Evolutionary conservation across 2,329 filamentous ascomycete genomes (phyloP), one percentile per base, ranked within the genome.

Genomic region (Hymenoscyphus albidus): DNA sequence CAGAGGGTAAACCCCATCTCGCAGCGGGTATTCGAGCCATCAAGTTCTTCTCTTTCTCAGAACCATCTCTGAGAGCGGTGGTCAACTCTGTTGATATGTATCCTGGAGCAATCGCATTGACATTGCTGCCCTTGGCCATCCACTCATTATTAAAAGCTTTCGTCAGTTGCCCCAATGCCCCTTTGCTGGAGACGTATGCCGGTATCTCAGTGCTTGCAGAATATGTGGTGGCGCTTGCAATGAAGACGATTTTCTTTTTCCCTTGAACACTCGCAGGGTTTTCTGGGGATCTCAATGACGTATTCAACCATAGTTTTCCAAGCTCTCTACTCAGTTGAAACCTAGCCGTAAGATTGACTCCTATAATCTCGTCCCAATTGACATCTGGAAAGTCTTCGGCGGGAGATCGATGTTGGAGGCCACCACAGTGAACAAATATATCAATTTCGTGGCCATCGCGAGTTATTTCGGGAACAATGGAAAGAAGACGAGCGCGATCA

Each of bases 11-110:
- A 0, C 91, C 92, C 91, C 92, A 96, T 70, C 91, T 80, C 0
- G 88, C 91, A 0, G 90, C 90, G 0, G 92, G 92, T 70, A 96
- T 96, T 62, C 92, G 80, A 22, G 84, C 85, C 71, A 90, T 81
- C 70, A 96, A 95, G 69, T 87, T 87, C 66, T 82, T 83, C 62
- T 89, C 83, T 48, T 91, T 81, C 70, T 84, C 84, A 72, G 84
- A 76, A 75, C 96, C 87, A 63, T 88, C 84, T 42, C 94, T 85
- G 73, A 96, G 77, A 2, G 91, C 91, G 69, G 82, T 83, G 75
- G 96, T 96, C 92, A 96, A 96, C 64, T 96, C 92, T 16, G 92
- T 96, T 56, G 85, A 89, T 71, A 96, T 90, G 76, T 96, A 96
- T 0, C 92, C 92, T 0, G 92, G 92, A 1, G 92, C 91, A 73